A percentile compares a stretch with the other conserved stretches of the same genome.
phyloP scores from a whole-genome alignment of 2,329 filamentous ascomycete genomes.

The Penicillium verrucosum region DNA sequence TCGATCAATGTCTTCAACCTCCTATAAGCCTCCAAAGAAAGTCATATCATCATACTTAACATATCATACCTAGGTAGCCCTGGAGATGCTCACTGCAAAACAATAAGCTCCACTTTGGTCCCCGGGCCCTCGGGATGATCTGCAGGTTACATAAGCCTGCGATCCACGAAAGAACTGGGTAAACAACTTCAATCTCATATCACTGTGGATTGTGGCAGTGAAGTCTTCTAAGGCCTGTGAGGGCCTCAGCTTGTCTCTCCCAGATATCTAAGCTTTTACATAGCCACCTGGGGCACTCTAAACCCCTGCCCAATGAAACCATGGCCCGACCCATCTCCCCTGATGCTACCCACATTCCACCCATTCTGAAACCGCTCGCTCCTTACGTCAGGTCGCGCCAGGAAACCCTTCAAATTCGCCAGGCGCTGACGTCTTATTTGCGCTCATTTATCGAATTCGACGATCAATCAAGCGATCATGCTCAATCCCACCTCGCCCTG shows the following conservation, averaged over 20 bases:
- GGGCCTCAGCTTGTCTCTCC: background rate
- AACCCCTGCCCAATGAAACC: constrained; percentile 15
- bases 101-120: constrained; percentile 2
- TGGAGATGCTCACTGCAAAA: background rate
- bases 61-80: too few species aligned
- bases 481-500: constrained; percentile 35
- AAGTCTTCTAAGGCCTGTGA: background rate
- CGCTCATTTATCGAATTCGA: constrained; percentile 36
- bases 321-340: constrained; percentile 25
- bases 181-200: constrained; percentile 7
- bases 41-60: background rate
- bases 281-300: background rate
- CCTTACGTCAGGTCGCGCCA: constrained; percentile 41
- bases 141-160: constrained; percentile 19
- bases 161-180: background rate
- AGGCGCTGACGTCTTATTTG: constrained; percentile 39
- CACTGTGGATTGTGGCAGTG: background rate
- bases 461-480: constrained; percentile 22
- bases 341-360: constrained; percentile 30
- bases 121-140: constrained; percentile 3
- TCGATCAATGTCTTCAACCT: background rate
- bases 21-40: background rate
- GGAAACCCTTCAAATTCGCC: constrained; percentile 40
- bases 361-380: constrained; percentile 34
- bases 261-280: background rate